Conservation (phyloP, 2,329 filamentous ascomycete genomes). For the Ascochyta rabiei region DNA sequence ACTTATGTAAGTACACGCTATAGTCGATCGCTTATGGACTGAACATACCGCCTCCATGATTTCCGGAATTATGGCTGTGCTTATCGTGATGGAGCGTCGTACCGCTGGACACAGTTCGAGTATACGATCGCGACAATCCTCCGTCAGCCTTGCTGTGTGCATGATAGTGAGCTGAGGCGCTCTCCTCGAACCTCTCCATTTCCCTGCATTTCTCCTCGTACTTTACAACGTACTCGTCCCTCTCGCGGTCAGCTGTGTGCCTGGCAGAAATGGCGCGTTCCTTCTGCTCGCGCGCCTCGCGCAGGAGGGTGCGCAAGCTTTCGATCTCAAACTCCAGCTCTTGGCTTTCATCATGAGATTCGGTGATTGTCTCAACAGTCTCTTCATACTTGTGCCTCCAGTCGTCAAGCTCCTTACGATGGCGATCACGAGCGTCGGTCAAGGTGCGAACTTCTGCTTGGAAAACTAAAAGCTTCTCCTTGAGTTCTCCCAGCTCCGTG, state of each 20-base stretch:
- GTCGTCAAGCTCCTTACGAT: constrained; percentile 24
- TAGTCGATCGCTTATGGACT: constrained; percentile 1
- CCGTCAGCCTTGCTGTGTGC: constrained; percentile 13
- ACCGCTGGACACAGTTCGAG: constrained; percentile 23
- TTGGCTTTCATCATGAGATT: constrained; percentile 26
- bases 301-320: constrained; percentile 25
- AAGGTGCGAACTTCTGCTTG: constrained; percentile 30
- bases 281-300: constrained; percentile 33
- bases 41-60: constrained; percentile 13
- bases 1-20: constrained; percentile 5
- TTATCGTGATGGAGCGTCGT: constrained; percentile 26
- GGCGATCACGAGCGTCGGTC: constrained; percentile 26
- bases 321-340: constrained; percentile 35
- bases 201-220: constrained; percentile 36
- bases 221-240: constrained; percentile 28
- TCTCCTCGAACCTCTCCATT: constrained; percentile 31
- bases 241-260: constrained; percentile 31
- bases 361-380: constrained; percentile 29
- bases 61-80: constrained; percentile 4
- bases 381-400: constrained; percentile 36
- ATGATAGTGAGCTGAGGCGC: constrained; percentile 22
- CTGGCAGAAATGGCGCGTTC: constrained; percentile 30
- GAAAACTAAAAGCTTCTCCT: constrained; percentile 24
- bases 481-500: constrained; percentile 19
- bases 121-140: constrained; percentile 9